Evolutionary conservation across 1,284 basidiomycete species (phyloP).

Genomic region (Termitomyces sp.): DNA sequence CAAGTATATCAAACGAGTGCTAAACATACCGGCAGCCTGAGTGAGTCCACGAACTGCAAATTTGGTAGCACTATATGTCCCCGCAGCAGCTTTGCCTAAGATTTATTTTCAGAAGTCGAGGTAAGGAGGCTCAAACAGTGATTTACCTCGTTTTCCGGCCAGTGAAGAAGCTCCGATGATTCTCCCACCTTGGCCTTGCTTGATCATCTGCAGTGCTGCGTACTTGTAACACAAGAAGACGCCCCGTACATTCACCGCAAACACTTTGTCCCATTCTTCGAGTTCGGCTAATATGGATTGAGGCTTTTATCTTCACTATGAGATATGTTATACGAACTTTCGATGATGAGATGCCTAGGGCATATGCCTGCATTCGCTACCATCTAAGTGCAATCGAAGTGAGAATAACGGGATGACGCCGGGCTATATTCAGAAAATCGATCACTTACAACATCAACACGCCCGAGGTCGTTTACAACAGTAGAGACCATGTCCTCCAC

Average conservation of each 20-base stretch:
- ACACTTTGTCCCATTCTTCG: conserved; percentile 22
- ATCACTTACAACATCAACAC: conserved; percentile 19
- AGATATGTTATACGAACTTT: conserved; percentile 14
- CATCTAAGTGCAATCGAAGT: conserved; percentile 13
- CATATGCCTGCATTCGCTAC: conserved; percentile 22
- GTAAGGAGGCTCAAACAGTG: background rate
- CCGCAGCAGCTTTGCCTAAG: conserved; percentile 13
- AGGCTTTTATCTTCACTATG: background rate
- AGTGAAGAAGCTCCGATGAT: conserved; percentile 28
- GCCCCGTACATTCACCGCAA: conserved; percentile 21
- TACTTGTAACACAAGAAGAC: conserved; percentile 26
- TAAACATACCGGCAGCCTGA: conserved; percentile 14
- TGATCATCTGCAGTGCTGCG: conserved; percentile 25
- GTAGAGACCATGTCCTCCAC: conserved; percentile 13
- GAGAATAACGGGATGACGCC: background rate
- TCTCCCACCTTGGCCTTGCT: conserved; percentile 25
- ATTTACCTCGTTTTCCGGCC: conserved; percentile 18
- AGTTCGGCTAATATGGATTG: conserved; percentile 4
- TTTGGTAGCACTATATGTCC: conserved; percentile 25
- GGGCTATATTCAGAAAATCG: background rate
- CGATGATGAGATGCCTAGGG: conserved; percentile 12
- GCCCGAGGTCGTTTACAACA: conserved; percentile 21
- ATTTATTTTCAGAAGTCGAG: background rate
- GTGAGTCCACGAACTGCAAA: conserved; percentile 30
- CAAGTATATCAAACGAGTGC: rapidly evolving